Percentiles rank a stretch among this genome's conserved stretches.
Evolutionary conservation across 1,284 basidiomycete genomes (phyloP).

Genomic region (Fomitiporia mediterranea): DNA sequence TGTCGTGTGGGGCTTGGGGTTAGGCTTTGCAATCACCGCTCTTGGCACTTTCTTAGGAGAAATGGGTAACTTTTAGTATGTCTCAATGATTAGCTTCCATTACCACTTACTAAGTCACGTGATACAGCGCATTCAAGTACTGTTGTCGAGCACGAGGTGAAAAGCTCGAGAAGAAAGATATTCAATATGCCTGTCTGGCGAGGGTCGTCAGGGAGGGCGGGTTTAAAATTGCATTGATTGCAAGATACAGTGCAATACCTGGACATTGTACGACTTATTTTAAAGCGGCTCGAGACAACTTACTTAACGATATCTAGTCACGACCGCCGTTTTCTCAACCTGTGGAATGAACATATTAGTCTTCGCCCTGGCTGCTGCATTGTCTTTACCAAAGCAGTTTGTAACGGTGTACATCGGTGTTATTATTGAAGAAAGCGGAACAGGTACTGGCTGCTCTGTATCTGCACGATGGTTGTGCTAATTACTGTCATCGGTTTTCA

Average conservation of each 20-base stretch:
- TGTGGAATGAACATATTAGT: constrained; percentile 59
- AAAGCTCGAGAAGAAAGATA: constrained; percentile 51
- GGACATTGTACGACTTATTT: constrained; percentile 44
- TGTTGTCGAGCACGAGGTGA: constrained; percentile 43
- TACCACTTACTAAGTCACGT: background rate
- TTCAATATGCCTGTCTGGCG: constrained; percentile 59
- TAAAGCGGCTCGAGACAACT: constrained; percentile 2
- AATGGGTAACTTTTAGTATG: constrained; percentile 34
- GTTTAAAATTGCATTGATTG: constrained; percentile 56
- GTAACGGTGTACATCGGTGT: constrained; percentile 55
- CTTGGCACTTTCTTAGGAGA: constrained; percentile 32
- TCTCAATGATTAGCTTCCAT: background rate
- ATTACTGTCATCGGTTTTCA: background rate
- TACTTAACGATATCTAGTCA: constrained; percentile 33
- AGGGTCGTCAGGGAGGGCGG: constrained; percentile 64
- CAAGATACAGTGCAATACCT: constrained; percentile 58
- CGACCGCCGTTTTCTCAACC: constrained; percentile 61
- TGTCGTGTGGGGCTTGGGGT: constrained; percentile 71
- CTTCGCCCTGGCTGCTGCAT: constrained; percentile 52
- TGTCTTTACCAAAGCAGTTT: constrained; percentile 62
- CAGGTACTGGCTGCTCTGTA: too few relatives aligned
- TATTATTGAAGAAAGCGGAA: constrained; percentile 30
- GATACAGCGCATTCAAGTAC: constrained; percentile 44
- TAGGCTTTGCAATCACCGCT: constrained; percentile 46
- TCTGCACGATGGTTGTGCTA: constrained; percentile 21